Evolutionary conservation across 2,329 filamentous ascomycete genomes (phyloP).

Genomic region (Fusarium sp.): DNA sequence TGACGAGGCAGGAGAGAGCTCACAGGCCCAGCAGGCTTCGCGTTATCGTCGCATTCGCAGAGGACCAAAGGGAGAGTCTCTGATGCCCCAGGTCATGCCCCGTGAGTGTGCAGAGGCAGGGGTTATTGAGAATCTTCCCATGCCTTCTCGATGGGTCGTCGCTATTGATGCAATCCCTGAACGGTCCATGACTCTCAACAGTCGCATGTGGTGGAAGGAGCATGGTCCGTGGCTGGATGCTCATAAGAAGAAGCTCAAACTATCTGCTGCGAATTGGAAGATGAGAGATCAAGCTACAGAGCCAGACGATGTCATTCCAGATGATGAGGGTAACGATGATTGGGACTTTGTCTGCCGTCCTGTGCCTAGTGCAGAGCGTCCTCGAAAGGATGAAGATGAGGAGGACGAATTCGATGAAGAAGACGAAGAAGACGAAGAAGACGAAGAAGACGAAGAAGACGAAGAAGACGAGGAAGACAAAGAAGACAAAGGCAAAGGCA

Average conservation of each 20-base stretch:
- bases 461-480: neutral
- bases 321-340: conserved; percentile 29
- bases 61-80: conserved; percentile 27
- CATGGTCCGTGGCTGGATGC: conserved; percentile 30
- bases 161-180: conserved; percentile 32
- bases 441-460: neutral
- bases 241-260: conserved; percentile 29
- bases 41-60: conserved; percentile 9
- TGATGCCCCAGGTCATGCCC: conserved; percentile 32
- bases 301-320: conserved; percentile 10
- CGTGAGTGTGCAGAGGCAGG: conserved; percentile 17
- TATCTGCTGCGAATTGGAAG: conserved; percentile 32
- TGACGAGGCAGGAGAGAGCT: neutral
- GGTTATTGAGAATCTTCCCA: conserved; percentile 14
- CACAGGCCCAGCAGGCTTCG: neutral
- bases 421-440: neutral
- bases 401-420: neutral
- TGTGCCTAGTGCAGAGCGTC: neutral
- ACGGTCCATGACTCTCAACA: conserved; percentile 25
- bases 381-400: neutral
- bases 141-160: conserved; percentile 22
- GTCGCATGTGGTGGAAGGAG: conserved; percentile 36
- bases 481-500: too few species aligned
- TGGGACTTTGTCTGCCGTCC: conserved; percentile 38
- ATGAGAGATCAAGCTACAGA: conserved; percentile 31